Conservation (phyloP, 129 eudicot genomes). For the Cynara cardunculus region DNA sequence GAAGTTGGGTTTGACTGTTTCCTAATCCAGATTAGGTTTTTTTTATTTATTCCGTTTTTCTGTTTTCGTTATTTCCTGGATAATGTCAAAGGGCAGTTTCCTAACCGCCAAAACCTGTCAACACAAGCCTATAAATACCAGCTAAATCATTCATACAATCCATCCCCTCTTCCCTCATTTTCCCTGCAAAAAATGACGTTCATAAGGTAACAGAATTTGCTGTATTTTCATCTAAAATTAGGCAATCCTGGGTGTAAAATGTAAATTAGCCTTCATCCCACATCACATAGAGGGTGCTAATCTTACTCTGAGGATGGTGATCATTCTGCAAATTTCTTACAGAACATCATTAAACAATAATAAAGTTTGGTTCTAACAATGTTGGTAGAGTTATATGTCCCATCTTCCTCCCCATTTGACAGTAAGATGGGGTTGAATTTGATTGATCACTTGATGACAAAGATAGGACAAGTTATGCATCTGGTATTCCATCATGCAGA, state of each 20-base stretch:
- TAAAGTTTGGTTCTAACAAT: neutral
- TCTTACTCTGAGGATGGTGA: neutral
- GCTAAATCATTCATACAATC: neutral
- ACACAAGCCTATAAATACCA: neutral
- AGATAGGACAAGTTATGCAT: neutral
- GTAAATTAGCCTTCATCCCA: neutral
- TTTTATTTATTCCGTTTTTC: neutral
- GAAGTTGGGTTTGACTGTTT: neutral
- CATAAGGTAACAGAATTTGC: neutral
- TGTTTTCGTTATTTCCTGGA: neutral
- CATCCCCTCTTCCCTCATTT: neutral
- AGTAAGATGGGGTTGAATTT: neutral
- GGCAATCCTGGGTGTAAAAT: neutral
- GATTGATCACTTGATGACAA: neutral
- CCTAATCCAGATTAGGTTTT: neutral
- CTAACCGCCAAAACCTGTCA: neutral
- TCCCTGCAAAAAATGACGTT: no score
- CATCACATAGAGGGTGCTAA: neutral
- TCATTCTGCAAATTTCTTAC: neutral
- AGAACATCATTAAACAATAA: neutral
- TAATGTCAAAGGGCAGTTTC: neutral
- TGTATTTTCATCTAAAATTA: neutral
- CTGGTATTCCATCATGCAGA: neutral
- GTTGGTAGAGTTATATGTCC: neutral
- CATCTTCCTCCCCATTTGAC: neutral